A percentile compares a stretch with the other conserved stretches of the same genome.
phyloP scores from a whole-genome alignment of 345 rosid genomes.

The thale cress (Arabidopsis thaliana) region DNA sequence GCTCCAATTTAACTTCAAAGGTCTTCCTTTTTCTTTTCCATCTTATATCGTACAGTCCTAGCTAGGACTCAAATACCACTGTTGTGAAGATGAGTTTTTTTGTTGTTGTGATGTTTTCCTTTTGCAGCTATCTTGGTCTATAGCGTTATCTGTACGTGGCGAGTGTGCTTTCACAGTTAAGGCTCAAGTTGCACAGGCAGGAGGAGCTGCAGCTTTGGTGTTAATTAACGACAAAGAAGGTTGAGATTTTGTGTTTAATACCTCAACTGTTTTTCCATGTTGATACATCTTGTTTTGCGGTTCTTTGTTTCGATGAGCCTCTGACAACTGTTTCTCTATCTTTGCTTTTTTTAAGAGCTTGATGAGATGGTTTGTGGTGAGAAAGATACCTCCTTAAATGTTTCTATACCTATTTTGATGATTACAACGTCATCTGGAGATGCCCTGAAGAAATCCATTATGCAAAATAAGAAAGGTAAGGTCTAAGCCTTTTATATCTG shows the following conservation, averaged over 20 bases:
- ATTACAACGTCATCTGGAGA: conserved; percentile 72
- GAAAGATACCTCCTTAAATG: conserved; percentile 50
- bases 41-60: not conserved
- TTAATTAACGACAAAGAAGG: conserved; percentile 89
- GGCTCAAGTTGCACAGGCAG: conserved; percentile 76
- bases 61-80: too few species aligned
- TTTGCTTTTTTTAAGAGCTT: conserved; percentile 50
- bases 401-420: conserved; percentile 79
- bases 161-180: conserved; percentile 75
- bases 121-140: conserved; percentile 68
- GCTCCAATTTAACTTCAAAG: conserved; percentile 76
- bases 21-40: conserved; percentile 42
- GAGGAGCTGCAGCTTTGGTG: conserved; percentile 81
- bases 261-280: not conserved
- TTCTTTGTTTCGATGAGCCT: conserved; percentile 19
- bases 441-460: conserved; percentile 58
- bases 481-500: conserved; percentile 13
- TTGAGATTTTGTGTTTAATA: conserved; percentile 27
- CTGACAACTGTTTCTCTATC: conserved; percentile 14
- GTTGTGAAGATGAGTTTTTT: too few species aligned
- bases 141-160: conserved; percentile 75
- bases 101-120: not conserved
- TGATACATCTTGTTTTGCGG: not conserved
- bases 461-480: conserved; percentile 48
- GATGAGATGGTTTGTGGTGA: conserved; percentile 76